These are phyloP conservation scores for Polygonum maritimum DNA, from an alignment of 148 eudicot genomes.

Conservation along the genomic window DNA sequence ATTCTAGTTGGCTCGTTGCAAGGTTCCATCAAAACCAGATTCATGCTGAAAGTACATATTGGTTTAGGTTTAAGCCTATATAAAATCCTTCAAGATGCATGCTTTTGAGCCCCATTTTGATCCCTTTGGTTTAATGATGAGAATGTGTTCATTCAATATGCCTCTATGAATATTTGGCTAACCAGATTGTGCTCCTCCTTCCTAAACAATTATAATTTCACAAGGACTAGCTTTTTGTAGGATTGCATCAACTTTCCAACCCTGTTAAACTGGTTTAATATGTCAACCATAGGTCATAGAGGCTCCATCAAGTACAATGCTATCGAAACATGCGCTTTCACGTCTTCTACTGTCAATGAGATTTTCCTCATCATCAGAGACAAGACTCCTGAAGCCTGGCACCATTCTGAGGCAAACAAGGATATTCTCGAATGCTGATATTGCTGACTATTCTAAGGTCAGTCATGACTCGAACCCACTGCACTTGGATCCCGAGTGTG, in stretches of 20 bases:
- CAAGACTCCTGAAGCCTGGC: slow-evolving; percentile 33
- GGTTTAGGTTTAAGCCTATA: not conserved
- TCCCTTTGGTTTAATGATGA: not conserved
- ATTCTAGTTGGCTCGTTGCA: not conserved
- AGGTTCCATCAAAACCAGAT: not conserved
- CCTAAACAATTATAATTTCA: not conserved
- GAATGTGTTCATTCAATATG: not conserved
- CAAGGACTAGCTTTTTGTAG: not conserved
- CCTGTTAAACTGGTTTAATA: not conserved
- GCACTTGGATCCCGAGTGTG: slow-evolving; percentile 54
- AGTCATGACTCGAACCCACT: slow-evolving; percentile 62
- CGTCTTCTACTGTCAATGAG: slow-evolving; percentile 16
- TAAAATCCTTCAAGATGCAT: not conserved
- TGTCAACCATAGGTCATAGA: not conserved
- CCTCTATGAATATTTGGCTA: not conserved
- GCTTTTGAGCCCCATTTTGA: not conserved
- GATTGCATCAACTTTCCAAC: not conserved
- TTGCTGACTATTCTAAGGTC: slow-evolving; percentile 52
- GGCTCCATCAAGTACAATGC: slow-evolving; percentile 10
- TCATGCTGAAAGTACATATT: not conserved
- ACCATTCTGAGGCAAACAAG: slow-evolving; percentile 41
- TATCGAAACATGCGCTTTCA: slow-evolving; percentile 20
- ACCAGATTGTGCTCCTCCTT: not conserved
- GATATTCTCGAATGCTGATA: slow-evolving; percentile 36
- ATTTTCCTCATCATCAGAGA: slow-evolving; percentile 33